Evolutionary conservation across 129 eudicot species (phyloP), one percentile per base, ranked within the genome.

Genomic region (Dittrichia graveolens): DNA sequence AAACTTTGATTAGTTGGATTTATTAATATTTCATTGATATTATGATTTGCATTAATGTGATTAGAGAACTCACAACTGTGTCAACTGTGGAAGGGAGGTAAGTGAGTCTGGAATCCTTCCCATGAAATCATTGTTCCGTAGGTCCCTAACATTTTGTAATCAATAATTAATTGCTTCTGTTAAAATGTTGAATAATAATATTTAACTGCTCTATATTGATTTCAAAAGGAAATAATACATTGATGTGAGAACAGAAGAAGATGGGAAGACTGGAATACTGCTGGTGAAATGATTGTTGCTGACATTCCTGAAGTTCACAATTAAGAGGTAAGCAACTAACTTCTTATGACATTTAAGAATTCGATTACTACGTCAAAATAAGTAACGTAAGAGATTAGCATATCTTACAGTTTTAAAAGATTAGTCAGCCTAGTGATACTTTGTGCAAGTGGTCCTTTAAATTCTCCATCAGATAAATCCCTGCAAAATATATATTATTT

Each of bases 101-200:
- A 84, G 69, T 18, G 89, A 75, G 41, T 68, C 86, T 56, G 82
- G 81, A 63, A 90, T 80, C 67, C 56, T 61, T 78, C 96, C 96
- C 74, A 43, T 78, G 83, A 90, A 83, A 71, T 84, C 78, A 82
- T 90, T 90, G 85, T 87, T 81, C 72, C 90, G 83, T 65, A 90
- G 79, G 85, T 90, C 96, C 90, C 96, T 90, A 49, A 45, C 50
- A 78, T 8, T 65, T 63, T 2, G 12, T 74, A 48, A 69, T 53
- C 42, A 69, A 54, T 83, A 10, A 53, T 60, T 55, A 60, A 4
- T 10, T 37, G 35, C 65, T 69, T 39, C 58, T 42, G 55, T 49
- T 55, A 76, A 38, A 24, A 16, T 8, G 1, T 8, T 39, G 63
- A 42, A 52, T 62, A 64, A 57, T 44, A 47, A 45, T 69, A 74